phyloP scores from a whole-genome alignment of 2,329 filamentous ascomycete genomes.

The Shiraia bambusicola region DNA sequence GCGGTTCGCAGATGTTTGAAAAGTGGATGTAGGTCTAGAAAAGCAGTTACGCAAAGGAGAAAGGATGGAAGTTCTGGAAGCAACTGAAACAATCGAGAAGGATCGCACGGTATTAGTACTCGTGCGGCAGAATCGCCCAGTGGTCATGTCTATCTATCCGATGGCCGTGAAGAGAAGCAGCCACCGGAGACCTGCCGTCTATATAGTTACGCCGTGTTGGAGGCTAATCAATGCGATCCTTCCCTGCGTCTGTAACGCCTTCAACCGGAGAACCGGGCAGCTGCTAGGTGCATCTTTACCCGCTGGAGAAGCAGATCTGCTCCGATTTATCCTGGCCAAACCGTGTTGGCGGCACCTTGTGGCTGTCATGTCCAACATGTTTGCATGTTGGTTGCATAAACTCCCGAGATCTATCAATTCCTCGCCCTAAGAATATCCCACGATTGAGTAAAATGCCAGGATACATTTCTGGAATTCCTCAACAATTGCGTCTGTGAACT shows the following conservation, averaged over 20 bases:
- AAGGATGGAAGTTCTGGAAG: conserved; percentile 12
- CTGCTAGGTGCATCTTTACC: conserved; percentile 15
- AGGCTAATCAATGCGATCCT: conserved; percentile 22
- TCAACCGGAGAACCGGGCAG: conserved; percentile 23
- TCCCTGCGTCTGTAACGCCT: conserved; percentile 9
- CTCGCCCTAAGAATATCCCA: not conserved
- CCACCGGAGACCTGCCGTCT: conserved; percentile 18
- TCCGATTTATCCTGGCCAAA: conserved; percentile 22
- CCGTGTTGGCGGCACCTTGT: conserved; percentile 7
- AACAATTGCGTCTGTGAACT: conserved; percentile 2
- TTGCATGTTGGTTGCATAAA: not conserved
- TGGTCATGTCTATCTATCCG: conserved; percentile 21
- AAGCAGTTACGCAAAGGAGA: conserved; percentile 7
- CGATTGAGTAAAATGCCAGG: conserved; percentile 1
- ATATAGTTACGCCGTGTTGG: conserved; percentile 25
- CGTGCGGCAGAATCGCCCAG: conserved; percentile 17
- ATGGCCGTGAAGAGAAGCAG: conserved; percentile 14
- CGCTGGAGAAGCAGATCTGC: conserved; percentile 16
- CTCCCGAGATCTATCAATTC: not conserved
- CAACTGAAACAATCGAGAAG: conserved; percentile 11
- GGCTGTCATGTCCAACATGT: conserved; percentile 1
- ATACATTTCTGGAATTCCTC: conserved; percentile 10
- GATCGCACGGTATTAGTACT: conserved; percentile 27
- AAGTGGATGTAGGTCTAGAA: conserved; percentile 5
- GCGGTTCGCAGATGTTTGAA: conserved; percentile 9